Percentiles rank a stretch among this genome's conserved stretches.
Conservation (phyloP, 2,329 filamentous ascomycete genomes). For the Teratosphaeria nubilosa region DNA sequence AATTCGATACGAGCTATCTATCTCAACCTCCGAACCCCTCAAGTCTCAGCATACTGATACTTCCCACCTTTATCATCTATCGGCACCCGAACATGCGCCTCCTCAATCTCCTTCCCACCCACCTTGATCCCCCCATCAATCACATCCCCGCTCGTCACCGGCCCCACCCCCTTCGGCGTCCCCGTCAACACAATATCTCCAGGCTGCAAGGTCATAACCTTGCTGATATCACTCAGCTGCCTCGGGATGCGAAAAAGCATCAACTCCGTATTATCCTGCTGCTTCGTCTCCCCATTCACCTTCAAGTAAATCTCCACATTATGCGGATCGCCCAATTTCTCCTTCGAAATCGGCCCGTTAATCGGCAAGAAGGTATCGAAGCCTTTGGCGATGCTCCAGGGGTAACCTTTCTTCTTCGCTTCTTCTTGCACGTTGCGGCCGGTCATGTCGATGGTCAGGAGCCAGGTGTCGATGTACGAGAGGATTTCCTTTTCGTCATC, state of each 20-base stretch:
- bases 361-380: constrained; percentile 96
- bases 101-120: constrained; percentile 69
- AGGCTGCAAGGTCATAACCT: constrained; percentile 85
- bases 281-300: constrained; percentile 68
- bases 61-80: constrained; percentile 69
- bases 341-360: constrained; percentile 69
- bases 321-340: constrained; percentile 74
- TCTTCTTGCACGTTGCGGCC: constrained; percentile 91
- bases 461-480: constrained; percentile 76
- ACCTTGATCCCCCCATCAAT: constrained; percentile 77
- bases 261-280: constrained; percentile 80
- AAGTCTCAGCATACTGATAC: constrained; percentile 57
- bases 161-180: constrained; percentile 89
- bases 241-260: constrained; percentile 90
- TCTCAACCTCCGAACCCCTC: not conserved
- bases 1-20: too few relatives aligned
- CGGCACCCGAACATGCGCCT: constrained; percentile 71
- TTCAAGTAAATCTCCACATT: constrained; percentile 75
- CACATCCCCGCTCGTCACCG: constrained; percentile 73
- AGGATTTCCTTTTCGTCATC: constrained; percentile 66
- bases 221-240: constrained; percentile 81
- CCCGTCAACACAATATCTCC: constrained; percentile 95
- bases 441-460: constrained; percentile 93
- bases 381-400: constrained; percentile 93
- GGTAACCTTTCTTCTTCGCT: constrained; percentile 92